These are phyloP conservation scores for Phalaenopsis equestris DNA, from an alignment of 106 monocot genomes.

Conservation along the genomic window DNA sequence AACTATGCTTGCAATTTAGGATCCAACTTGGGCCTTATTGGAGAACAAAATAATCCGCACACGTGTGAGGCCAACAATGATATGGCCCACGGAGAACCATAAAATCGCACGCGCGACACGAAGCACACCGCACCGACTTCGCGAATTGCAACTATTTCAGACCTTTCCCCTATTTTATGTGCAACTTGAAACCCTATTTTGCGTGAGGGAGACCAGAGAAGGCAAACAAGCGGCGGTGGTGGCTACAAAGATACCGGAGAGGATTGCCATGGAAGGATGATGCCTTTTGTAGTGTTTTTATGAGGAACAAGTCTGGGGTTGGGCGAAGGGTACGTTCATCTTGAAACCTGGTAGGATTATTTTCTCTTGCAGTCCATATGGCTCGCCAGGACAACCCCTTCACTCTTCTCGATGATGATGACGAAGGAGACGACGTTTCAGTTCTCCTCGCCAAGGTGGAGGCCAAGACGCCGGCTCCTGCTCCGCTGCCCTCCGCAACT, in stretches of 20 bases:
- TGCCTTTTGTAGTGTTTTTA: neutral
- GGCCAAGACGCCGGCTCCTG: constrained; percentile 16
- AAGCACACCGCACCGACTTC: neutral
- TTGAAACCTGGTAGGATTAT: neutral
- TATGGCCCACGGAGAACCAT: neutral
- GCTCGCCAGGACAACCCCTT: constrained; percentile 20
- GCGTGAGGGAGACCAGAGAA: neutral
- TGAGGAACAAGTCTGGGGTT: neutral
- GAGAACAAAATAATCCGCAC: neutral
- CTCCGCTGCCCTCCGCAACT: neutral
- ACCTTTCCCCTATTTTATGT: neutral
- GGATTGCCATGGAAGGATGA: neutral
- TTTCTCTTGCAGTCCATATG: neutral
- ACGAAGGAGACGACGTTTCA: constrained; percentile 17
- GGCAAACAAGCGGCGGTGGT: neutral
- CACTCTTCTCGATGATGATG: constrained; percentile 24
- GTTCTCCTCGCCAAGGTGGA: constrained; percentile 15
- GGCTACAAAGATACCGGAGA: neutral
- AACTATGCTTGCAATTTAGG: too few species aligned
- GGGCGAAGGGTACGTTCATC: too few species aligned
- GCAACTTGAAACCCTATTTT: neutral
- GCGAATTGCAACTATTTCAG: neutral
- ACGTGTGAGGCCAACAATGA: too few species aligned
- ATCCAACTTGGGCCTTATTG: too few species aligned
- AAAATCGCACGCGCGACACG: neutral